Evolutionary conservation across 345 rosid species (phyloP), one percentile per base, ranked within the genome.

Genomic region (Carallia pectinifolia): DNA sequence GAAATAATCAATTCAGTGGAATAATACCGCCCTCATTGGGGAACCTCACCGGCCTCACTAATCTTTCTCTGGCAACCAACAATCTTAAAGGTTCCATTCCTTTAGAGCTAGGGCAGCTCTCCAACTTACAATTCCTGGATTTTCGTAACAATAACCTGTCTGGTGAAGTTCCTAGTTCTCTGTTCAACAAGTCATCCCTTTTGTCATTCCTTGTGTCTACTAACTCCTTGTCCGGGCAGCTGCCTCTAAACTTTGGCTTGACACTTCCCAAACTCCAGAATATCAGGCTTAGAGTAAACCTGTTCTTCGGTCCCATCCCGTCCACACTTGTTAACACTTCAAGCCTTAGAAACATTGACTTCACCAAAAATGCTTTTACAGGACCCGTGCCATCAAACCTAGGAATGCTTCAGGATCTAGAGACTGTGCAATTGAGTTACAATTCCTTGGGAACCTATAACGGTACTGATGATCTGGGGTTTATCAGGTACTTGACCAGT

Each of bases 191-290:
- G 19, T 53, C 55, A 53, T 53, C 55, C 55, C 17, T 53, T 5
- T 4, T 53, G 19, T 15, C 55, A 19, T 53, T 53, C 19, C 19
- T 2, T 18, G n/a, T 53, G 19, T 17, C 55, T 53, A 53, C 2
- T 7, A 53, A 53, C 55, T 2, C 55, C n/a, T 53, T 53, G 55
- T 53, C 55, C 0, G 73, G 60, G 9, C 15, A 6, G 10, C 44
- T 70, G 37, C 73, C 66, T 4, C 13, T 9, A 6, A 13, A 70
- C 13, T 31, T 70, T 4, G 73, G 60, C 4, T 23, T 61, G 12
- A 62, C 66, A 1, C 52, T 70, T 15, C 61, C 67, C 7, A 61
- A 52, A 2, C 67, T 70, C 6, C 15, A 29, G 7, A 1, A 6
- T 2, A 8, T 48, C 19, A 12, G 4, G 13, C 3, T 33, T n/a